These are phyloP conservation scores for Fusarium stilboides DNA, from an alignment of 2,329 filamentous ascomycete species.

Conservation along the genomic window DNA sequence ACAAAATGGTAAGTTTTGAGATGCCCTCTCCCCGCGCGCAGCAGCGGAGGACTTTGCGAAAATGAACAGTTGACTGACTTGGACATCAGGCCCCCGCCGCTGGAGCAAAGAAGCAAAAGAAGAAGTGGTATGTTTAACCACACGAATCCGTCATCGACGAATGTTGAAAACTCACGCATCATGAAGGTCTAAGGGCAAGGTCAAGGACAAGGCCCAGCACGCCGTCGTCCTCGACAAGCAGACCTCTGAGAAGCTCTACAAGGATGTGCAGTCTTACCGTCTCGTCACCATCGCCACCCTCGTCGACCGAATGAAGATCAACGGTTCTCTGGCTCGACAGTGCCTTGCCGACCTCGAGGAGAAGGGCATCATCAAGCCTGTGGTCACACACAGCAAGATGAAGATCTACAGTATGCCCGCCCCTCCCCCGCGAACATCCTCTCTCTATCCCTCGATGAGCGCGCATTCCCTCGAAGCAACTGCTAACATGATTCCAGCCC, in stretches of 20 bases:
- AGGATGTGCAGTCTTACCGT: constrained; percentile 99
- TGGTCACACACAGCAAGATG: constrained; percentile 96
- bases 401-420: constrained; percentile 89
- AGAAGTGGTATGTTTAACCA: constrained; percentile 60
- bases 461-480: background rate
- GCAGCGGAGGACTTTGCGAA: constrained; percentile 8
- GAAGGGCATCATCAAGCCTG: constrained; percentile 98
- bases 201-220: constrained; percentile 99
- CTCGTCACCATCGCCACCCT: constrained; percentile 98
- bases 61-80: constrained; percentile 44
- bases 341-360: constrained; percentile 95
- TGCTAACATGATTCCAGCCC: constrained; percentile 64
- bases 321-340: constrained; percentile 94
- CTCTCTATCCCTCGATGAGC: background rate
- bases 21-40: constrained; percentile 6
- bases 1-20: constrained; percentile 60
- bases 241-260: constrained; percentile 98
- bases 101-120: constrained; percentile 67
- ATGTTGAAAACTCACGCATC: constrained; percentile 39
- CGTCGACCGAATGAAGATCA: constrained; percentile 99
- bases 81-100: constrained; percentile 60
- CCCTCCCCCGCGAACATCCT: constrained; percentile 17
- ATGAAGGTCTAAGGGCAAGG: constrained; percentile 69
- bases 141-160: constrained; percentile 30
- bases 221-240: constrained; percentile 98